Evolutionary conservation across 306 rosid genomes (phyloP).

Genomic region (Pyrus bretschneideri): DNA sequence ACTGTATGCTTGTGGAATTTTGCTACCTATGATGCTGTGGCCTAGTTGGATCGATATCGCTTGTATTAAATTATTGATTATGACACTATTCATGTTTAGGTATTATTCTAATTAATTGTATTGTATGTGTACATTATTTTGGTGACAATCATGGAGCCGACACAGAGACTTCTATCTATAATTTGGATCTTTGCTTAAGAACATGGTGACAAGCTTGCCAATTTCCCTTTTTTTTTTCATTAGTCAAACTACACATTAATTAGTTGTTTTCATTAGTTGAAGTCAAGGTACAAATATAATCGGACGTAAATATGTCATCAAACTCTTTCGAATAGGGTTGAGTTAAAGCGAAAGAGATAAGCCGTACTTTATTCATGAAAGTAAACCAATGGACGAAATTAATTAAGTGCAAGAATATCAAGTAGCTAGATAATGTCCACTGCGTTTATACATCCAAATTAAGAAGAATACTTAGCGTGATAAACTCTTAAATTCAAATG

Average conservation of each 20-base stretch:
- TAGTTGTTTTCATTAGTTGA: background rate
- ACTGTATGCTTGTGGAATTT: background rate
- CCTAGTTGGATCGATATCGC: constrained; percentile 1
- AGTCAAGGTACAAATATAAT: background rate
- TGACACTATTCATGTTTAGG: background rate
- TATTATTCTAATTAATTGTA: background rate
- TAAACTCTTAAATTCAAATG: background rate
- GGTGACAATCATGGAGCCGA: background rate
- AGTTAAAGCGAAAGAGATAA: background rate
- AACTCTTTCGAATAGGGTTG: background rate
- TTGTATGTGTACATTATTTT: background rate
- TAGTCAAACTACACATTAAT: background rate
- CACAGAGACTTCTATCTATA: background rate
- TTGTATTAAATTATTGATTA: background rate
- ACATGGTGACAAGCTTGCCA: background rate
- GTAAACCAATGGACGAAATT: background rate
- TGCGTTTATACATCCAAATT: too few relatives aligned
- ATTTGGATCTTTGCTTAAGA: background rate
- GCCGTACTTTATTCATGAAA: background rate
- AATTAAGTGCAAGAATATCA: background rate
- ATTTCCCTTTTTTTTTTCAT: background rate
- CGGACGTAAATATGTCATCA: background rate
- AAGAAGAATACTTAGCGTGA: background rate
- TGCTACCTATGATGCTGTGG: background rate
- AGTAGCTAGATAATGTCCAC: background rate